phyloP scores from a whole-genome alignment of 495 filamentous ascomycete genomes.

The Aspergillus taichungensis region DNA sequence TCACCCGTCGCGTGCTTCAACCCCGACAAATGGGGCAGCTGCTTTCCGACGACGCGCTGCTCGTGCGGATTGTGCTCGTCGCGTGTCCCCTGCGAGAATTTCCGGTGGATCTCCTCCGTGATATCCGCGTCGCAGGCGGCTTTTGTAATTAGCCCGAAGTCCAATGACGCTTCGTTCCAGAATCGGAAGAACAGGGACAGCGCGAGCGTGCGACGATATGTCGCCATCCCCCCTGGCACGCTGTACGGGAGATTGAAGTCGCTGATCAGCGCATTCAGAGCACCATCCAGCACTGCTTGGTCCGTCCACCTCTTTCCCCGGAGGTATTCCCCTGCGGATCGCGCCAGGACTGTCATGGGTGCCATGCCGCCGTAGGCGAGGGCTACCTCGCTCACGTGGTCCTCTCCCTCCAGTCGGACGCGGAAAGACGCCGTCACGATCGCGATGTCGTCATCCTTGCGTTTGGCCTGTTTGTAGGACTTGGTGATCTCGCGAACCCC shows the following conservation, averaged over 20 bases:
- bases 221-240: slow-evolving; percentile 92
- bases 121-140: slow-evolving; percentile 37
- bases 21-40: slow-evolving; percentile 75
- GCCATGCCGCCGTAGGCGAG: slow-evolving; percentile 95
- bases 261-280: slow-evolving; percentile 69
- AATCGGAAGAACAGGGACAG: slow-evolving; percentile 82
- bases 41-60: slow-evolving; percentile 71
- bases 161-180: slow-evolving; percentile 58
- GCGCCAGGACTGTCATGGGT: slow-evolving; percentile 71
- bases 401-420: slow-evolving; percentile 50
- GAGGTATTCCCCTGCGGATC: slow-evolving; percentile 57
- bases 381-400: slow-evolving; percentile 57
- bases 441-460: slow-evolving; percentile 95
- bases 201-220: slow-evolving; percentile 84
- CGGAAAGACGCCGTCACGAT: slow-evolving; percentile 82
- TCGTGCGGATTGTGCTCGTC: slow-evolving; percentile 39
- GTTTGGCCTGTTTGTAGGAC: slow-evolving; percentile 89
- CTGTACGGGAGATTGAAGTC: slow-evolving; percentile 79
- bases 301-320: slow-evolving; percentile 68
- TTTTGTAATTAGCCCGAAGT: slow-evolving; percentile 27
- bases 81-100: slow-evolving; percentile 45
- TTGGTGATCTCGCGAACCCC: slow-evolving; percentile 54
- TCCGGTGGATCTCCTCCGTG: slow-evolving; percentile 47
- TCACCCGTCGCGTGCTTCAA: slow-evolving; percentile 89
- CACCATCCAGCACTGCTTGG: slow-evolving; percentile 65